phyloP scores from a whole-genome alignment of 805 yeast species.

The Hyphopichia homilentoma region DNA sequence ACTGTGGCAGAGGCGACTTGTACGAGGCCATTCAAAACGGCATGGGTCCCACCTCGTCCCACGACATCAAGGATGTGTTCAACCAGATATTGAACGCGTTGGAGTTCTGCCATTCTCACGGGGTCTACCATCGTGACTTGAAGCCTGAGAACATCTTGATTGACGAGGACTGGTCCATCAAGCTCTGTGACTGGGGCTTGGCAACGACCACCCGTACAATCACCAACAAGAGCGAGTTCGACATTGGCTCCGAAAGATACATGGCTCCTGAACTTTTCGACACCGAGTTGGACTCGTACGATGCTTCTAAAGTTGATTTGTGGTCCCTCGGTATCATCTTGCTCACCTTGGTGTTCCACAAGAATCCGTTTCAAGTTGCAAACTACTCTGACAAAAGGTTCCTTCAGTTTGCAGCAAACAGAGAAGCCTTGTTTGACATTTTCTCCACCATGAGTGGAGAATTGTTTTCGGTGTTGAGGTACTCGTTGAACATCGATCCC shows the following conservation, averaged over 20 bases:
- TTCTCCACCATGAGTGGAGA: conserved; percentile 87
- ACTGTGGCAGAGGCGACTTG: conserved; percentile 82
- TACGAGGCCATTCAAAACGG: conserved; percentile 72
- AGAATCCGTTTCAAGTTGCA: conserved; percentile 83
- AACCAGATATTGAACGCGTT: conserved; percentile 48
- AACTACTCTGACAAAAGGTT: conserved; percentile 77
- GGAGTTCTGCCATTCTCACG: conserved; percentile 45
- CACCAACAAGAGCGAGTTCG: conserved; percentile 57
- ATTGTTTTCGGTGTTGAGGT: conserved; percentile 77
- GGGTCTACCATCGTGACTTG: conserved; percentile 53
- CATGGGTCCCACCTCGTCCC: conserved; percentile 57
- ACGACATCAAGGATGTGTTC: conserved; percentile 53
- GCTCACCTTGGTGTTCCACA: conserved; percentile 80
- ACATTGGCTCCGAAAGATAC: conserved; percentile 84
- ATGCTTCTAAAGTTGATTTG: conserved; percentile 77
- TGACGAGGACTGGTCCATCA: conserved; percentile 53
- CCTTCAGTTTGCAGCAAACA: conserved; percentile 76
- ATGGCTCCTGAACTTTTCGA: conserved; percentile 95
- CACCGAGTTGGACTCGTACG: conserved; percentile 52
- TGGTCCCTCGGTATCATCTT: conserved; percentile 89
- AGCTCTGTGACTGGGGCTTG: conserved; percentile 57
- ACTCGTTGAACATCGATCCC: conserved; percentile 81
- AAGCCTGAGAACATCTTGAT: conserved; percentile 57
- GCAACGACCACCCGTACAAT: conserved; percentile 53
- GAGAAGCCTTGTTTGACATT: conserved; percentile 88